These are phyloP conservation scores for Boletus barrowsii DNA, from an alignment of 768 basidiomycete genomes.

Conservation along the genomic window DNA sequence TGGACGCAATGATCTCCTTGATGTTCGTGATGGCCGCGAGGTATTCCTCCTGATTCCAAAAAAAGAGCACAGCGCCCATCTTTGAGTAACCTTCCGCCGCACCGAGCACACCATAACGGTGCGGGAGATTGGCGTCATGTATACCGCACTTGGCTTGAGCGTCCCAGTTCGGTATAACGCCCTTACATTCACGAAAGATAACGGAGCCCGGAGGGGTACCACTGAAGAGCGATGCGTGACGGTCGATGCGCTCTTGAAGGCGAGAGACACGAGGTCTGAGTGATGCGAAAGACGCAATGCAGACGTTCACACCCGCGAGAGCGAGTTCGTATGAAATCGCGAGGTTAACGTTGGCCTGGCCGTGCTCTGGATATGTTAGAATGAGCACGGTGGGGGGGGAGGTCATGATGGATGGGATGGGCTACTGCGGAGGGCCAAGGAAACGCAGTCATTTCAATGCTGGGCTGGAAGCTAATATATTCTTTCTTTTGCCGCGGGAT, in stretches of 20 bases:
- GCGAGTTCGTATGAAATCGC: constrained; percentile 16
- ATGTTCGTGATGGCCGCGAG: neutral
- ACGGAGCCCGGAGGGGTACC: neutral
- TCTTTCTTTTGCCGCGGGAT: too few species aligned
- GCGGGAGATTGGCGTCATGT: neutral
- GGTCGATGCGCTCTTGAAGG: constrained; percentile 3
- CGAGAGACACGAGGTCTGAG: constrained; percentile 6
- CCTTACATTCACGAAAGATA: constrained; percentile 3
- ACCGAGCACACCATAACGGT: constrained; percentile 1
- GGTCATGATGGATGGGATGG: neutral
- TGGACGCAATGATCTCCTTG: constrained; percentile 1
- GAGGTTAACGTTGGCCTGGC: constrained; percentile 8
- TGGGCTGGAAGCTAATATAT: too few species aligned
- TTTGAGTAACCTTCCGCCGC: constrained; percentile 1
- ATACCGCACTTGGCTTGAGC: neutral
- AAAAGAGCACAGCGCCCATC: neutral
- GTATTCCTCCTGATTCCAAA: constrained; percentile 10
- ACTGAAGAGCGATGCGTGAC: neutral
- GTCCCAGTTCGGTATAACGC: neutral
- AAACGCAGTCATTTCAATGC: too few species aligned
- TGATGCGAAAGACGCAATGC: constrained; percentile 10
- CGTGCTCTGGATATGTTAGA: constrained; percentile 5
- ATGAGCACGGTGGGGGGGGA: constrained; percentile 8
- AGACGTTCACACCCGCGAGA: constrained; percentile 5
- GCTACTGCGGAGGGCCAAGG: neutral